Base-by-base conservation (phyloP, 2,329 filamentous ascomycete species). In the Arachnomyces sp. region DNA sequence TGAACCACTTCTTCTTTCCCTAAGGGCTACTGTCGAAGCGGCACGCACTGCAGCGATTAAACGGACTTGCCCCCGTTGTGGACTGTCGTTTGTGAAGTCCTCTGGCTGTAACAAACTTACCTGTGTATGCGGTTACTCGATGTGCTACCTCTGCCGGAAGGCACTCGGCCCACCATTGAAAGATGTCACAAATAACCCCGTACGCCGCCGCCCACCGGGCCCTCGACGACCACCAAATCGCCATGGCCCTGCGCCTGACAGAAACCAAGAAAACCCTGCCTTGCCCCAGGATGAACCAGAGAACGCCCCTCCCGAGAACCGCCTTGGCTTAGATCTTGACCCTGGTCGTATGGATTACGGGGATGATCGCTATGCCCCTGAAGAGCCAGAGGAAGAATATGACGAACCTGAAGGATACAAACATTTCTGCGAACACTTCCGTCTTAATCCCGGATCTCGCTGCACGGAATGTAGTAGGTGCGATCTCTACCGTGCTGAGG, bases 61-160 rank as follows among this genome's bases (percentile, higher is more conserved):
- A 66, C 84, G 92, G 37, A 90, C 92, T 7, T 98, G 92, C 59
- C 92, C 92, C 7, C 78, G 82, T 35, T 98, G 92, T 69, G 82
- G 85, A 51, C 85, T 89, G 7, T 85, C 82, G 12, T 96, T 96
- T 59, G 85, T 98, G 64, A 96, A 96, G 62, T 82, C 80, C 5
- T 81, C 82, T 17, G 92, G 92, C 54, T 98, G 92, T 74, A 98
- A 98, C 70, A 96, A 96, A 66, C 74, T 98, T 31, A 90, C 87
- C 4, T 96, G 92, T 58, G 81, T 88, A 12, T 98, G 92, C 63
- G 92, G 92, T 7, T 96, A 96, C 65, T 83, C 84, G 52, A 96
- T 96, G 90, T 98, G 92, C 61, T 98, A 98, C 57, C 79, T 96
- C 34, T 98, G 92, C 62, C 84, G 92, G 31, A 82, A 82, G 50